Conservation (phyloP, 306 rosid genomes). For the Inga oerstediana region DNA sequence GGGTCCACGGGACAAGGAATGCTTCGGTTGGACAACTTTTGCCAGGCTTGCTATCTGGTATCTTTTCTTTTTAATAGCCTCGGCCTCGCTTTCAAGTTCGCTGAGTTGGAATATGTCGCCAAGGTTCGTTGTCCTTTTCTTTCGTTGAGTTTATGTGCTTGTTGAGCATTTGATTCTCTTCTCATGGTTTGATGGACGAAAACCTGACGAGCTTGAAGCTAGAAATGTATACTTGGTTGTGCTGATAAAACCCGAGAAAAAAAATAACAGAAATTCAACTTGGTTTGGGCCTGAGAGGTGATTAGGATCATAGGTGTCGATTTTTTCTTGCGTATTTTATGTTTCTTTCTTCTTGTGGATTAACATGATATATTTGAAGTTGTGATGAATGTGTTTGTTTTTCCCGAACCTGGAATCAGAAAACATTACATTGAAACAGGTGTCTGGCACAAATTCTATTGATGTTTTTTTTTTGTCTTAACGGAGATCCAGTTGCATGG, state of each 20-base stretch:
- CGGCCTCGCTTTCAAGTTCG: constrained; percentile 94
- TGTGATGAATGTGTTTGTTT: not conserved
- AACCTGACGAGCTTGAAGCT: not conserved
- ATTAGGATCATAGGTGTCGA: not conserved
- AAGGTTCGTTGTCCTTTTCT: constrained; percentile 52
- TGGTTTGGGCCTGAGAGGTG: not conserved
- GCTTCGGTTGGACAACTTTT: constrained; percentile 59
- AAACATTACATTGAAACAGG: not conserved
- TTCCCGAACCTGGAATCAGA: not conserved
- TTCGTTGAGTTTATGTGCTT: not conserved
- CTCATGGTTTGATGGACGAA: not conserved
- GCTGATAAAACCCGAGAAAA: not conserved
- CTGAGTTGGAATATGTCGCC: constrained; percentile 84
- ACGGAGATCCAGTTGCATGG: not conserved
- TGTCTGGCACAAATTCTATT: not conserved
- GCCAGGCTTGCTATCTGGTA: constrained; percentile 63
- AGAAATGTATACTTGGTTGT: not conserved
- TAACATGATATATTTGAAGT: not conserved
- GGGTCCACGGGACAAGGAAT: constrained; percentile 13
- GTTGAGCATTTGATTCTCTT: not conserved
- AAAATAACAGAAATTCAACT: not conserved
- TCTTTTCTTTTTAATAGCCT: constrained; percentile 81
- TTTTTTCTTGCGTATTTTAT: not conserved
- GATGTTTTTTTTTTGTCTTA: not conserved
- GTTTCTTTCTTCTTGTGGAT: not conserved